phyloP scores from a whole-genome alignment of 768 basidiomycete genomes.

The Suillus weaverae region DNA sequence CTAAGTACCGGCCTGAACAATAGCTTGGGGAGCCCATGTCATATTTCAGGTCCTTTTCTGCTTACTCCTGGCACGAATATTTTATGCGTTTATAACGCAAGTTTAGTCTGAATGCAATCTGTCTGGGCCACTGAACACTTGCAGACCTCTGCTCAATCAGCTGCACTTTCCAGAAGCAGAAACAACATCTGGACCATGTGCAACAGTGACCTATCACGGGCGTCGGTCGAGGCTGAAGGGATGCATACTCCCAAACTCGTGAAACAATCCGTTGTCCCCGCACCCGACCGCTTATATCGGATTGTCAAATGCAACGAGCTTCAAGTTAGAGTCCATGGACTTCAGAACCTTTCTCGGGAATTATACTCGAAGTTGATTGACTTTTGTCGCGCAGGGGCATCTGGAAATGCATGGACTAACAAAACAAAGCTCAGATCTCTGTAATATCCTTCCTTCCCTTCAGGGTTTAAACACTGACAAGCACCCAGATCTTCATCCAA shows the following conservation, averaged over 20 bases:
- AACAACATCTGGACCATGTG: background rate
- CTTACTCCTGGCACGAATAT: background rate
- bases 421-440: conserved; percentile 72
- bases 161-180: conserved; percentile 3
- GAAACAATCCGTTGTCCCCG: background rate
- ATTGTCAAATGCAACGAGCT: conserved; percentile 76
- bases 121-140: background rate
- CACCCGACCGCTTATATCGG: background rate
- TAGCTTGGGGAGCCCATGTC: background rate
- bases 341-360: conserved; percentile 81
- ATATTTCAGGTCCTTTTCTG: background rate
- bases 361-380: conserved; percentile 84
- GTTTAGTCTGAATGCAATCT: background rate
- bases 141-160: conserved; percentile 6
- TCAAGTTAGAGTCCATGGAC: conserved; percentile 43
- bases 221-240: background rate
- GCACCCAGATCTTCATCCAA: conserved; percentile 59
- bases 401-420: conserved; percentile 55
- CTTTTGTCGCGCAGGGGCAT: conserved; percentile 74
- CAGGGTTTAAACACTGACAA: conserved; percentile 80
- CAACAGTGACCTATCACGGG: background rate
- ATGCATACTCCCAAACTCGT: background rate
- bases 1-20: background rate
- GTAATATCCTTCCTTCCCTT: conserved; percentile 78
- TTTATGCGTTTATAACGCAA: background rate